Percentiles rank a stretch among this genome's conserved stretches.
These are phyloP conservation scores for Vanrija sp. DNA, from an alignment of 1,284 basidiomycete genomes.

Conservation along the genomic window DNA sequence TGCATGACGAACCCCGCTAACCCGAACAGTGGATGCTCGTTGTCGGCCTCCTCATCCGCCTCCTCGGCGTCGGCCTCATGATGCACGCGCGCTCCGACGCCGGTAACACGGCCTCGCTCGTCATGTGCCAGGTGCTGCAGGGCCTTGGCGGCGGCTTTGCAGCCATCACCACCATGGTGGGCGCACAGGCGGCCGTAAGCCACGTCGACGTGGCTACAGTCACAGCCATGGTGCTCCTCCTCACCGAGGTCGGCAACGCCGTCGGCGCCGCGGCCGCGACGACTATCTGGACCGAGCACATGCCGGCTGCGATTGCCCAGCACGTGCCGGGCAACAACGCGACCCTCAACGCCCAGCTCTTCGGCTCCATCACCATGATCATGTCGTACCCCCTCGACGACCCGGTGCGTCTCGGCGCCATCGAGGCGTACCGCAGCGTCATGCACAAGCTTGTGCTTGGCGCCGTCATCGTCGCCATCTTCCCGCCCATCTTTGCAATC, in stretches of 20 bases:
- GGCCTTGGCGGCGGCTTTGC: conserved; percentile 60
- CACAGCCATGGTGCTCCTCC: conserved; percentile 72
- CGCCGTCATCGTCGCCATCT: conserved; percentile 42
- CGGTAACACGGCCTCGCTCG: conserved; percentile 50
- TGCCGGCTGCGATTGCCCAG: conserved; percentile 57
- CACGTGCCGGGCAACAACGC: conserved; percentile 52
- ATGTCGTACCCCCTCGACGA: conserved; percentile 53
- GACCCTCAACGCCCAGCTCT: conserved; percentile 50
- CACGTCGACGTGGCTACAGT: conserved; percentile 75
- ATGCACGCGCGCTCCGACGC: conserved; percentile 64
- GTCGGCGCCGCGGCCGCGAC: conserved; percentile 53
- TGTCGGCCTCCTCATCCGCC: conserved; percentile 62
- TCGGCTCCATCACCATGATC: conserved; percentile 56
- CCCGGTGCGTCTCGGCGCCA: conserved; percentile 60
- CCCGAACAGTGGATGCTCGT: conserved; percentile 58
- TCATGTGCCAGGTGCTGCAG: conserved; percentile 58
- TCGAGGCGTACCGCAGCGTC: conserved; percentile 48
- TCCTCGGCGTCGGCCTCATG: conserved; percentile 68
- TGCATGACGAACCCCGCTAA: background rate
- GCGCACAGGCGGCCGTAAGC: conserved; percentile 70
- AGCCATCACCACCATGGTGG: conserved; percentile 64
- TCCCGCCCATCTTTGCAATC: conserved; percentile 45
- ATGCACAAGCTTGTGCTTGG: conserved; percentile 45
- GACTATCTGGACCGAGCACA: conserved; percentile 31
- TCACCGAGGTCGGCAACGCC: conserved; percentile 55